Evolutionary conservation across 1,139 yeast genomes (phyloP).

Genomic region (Suhomyces bokatorum): DNA sequence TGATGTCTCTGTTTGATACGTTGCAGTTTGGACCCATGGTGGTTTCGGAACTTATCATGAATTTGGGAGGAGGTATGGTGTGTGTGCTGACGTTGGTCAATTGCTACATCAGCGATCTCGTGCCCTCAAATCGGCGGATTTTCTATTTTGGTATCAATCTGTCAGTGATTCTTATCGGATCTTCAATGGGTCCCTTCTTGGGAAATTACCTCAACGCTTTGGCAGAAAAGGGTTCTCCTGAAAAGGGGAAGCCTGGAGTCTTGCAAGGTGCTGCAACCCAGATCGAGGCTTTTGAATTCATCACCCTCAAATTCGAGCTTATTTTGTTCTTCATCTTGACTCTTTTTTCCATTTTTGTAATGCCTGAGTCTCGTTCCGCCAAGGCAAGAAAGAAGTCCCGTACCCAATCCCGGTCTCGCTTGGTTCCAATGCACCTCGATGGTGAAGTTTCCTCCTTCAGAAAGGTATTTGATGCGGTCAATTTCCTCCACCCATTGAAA

Average conservation of each 20-base stretch:
- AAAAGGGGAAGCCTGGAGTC: neutral
- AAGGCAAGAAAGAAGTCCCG: constrained; percentile 48
- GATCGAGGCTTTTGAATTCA: constrained; percentile 23
- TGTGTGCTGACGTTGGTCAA: constrained; percentile 53
- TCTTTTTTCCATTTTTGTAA: constrained; percentile 34
- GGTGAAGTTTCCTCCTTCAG: neutral
- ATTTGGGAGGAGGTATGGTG: constrained; percentile 56
- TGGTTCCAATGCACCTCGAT: neutral
- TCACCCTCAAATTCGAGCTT: constrained; percentile 36
- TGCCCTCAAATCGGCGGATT: constrained; percentile 54
- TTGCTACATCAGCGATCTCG: constrained; percentile 67
- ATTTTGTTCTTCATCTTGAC: constrained; percentile 24
- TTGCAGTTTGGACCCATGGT: constrained; percentile 36
- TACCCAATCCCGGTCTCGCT: constrained; percentile 28
- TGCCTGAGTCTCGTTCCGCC: constrained; percentile 54
- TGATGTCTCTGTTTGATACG: constrained; percentile 32
- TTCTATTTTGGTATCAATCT: constrained; percentile 55
- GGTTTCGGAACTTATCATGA: constrained; percentile 40
- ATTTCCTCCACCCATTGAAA: constrained; percentile 50
- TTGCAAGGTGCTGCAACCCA: neutral
- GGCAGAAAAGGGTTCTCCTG: constrained; percentile 1
- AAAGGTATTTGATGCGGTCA: constrained; percentile 10
- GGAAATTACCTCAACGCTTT: constrained; percentile 40
- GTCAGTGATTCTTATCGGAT: constrained; percentile 60
- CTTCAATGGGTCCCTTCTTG: constrained; percentile 63